Base-by-base conservation (phyloP, 2,329 filamentous ascomycete genomes). In the Aspergillus flavus region DNA sequence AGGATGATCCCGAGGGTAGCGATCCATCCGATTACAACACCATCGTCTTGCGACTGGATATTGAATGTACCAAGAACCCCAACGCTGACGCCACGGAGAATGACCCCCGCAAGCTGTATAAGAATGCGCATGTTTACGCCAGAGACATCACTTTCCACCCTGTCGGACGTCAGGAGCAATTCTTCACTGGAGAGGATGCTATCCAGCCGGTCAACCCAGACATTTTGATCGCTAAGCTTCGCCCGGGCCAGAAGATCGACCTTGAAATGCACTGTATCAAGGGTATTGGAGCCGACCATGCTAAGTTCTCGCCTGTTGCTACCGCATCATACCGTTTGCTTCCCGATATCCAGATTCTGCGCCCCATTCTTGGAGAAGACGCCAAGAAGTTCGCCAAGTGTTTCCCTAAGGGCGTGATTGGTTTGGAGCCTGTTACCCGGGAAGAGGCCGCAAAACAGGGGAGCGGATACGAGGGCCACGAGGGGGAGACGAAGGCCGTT, bases 281-380 rank as follows among this genome's bases (percentile, higher is more conserved):
- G 82, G 95, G 96, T 64, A 89, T 96, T 69, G 95, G 95, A 55
- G 88, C 90, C 67, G 95, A 99, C 79, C 95, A 99, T 78, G 91
- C 95, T 71, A 99, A 99, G 80, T 99, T 95, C 83, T 97, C 93
- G 0, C 95, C 95, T 54, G 95, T 98, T 41, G 94, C 94, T 3
- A 97, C 95, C 1, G 95, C 95, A 3, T 92, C 91, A 28, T 99
- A 99, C 82, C 89, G 95, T 57, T 86, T 99, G 23, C 82, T 99
- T 74, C 95, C 95, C 9, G 89, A 89, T 69, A 98, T 99, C 78
- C 85, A 86, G 67, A 98, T 99, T 74, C 83, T 85, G 52, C 82
- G 86, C 70, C 95, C 95, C 23, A 98, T 99, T 64, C 76, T 96
- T 4, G 95, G 94, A 50, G 83, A 85, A 46, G 93, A 98, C 72